Evolutionary conservation across 495 filamentous ascomycete genomes (phyloP).

Genomic region (Pyrenula aspistea): DNA sequence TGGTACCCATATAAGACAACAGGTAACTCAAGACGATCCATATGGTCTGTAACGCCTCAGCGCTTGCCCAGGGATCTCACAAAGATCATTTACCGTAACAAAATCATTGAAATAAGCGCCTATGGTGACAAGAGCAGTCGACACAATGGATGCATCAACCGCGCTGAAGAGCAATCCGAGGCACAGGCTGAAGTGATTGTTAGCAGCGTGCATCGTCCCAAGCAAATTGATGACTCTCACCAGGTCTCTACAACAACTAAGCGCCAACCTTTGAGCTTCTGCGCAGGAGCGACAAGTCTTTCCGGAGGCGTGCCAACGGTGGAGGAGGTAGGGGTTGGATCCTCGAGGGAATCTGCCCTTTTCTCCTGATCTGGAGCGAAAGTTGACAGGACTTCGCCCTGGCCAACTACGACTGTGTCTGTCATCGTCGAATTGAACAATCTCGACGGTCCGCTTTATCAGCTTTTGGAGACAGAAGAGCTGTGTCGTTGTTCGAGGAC

Average conservation of each 20-base stretch:
- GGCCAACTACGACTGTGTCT: neutral
- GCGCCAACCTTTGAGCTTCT: neutral
- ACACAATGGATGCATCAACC: constrained; percentile 23
- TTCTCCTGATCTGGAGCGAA: neutral
- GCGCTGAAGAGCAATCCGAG: neutral
- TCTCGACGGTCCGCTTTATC: too few species aligned
- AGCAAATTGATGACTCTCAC: neutral
- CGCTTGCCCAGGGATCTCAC: neutral
- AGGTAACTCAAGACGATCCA: constrained; percentile 36
- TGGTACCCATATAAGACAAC: constrained; percentile 29
- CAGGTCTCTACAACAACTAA: neutral
- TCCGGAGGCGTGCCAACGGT: neutral
- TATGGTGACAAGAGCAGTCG: constrained; percentile 30
- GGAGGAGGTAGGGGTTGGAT: neutral
- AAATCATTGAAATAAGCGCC: constrained; percentile 23
- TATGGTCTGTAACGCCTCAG: neutral
- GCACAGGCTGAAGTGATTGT: neutral
- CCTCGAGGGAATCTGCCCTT: neutral
- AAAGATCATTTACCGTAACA: constrained; percentile 15
- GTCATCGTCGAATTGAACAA: neutral
- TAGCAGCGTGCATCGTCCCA: neutral
- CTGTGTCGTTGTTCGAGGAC: too few species aligned
- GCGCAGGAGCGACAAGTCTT: neutral
- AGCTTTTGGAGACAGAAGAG: too few species aligned
- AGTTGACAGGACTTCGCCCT: neutral